Conservation (phyloP, 495 filamentous ascomycete genomes). For the Astrothelium subdiscretum region DNA sequence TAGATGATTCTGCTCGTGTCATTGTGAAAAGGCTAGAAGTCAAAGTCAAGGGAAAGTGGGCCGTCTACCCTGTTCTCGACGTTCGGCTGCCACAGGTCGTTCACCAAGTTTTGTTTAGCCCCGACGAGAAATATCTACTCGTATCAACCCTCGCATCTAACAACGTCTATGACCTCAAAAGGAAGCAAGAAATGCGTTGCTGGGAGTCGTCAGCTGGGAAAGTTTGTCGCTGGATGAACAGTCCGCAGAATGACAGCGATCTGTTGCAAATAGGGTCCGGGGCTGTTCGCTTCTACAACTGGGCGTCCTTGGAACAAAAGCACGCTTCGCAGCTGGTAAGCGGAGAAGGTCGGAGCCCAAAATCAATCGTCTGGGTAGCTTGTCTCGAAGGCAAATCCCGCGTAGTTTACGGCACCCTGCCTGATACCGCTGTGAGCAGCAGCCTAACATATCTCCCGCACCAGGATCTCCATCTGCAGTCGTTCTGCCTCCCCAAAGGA, state of each 20-base stretch:
- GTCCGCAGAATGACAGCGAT: not conserved
- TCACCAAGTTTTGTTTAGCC: not conserved
- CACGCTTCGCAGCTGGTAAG: not conserved
- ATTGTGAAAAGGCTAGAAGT: not conserved
- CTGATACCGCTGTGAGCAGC: not conserved
- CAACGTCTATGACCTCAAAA: not conserved
- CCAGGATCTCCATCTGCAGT: not conserved
- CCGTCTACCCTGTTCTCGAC: not conserved
- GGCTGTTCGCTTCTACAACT: not conserved
- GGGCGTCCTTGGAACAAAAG: not conserved
- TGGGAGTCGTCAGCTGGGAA: not conserved
- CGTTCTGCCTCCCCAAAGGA: not conserved
- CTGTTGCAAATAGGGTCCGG: not conserved
- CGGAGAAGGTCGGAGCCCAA: not conserved
- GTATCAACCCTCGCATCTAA: not conserved
- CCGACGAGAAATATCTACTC: not conserved
- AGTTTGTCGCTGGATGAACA: not conserved
- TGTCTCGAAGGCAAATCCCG: not conserved
- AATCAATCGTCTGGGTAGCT: not conserved
- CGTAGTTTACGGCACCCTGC: not conserved
- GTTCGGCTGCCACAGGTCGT: not conserved
- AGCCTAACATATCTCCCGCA: not conserved
- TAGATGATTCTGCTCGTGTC: slow-evolving; percentile 2
- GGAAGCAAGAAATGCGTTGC: not conserved
- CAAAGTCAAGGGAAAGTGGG: not conserved